Percentiles rank a stretch among this genome's conserved stretches.
These are phyloP conservation scores for Alternaria triticina DNA, from an alignment of 2,329 filamentous ascomycete species.

Conservation along the genomic window DNA sequence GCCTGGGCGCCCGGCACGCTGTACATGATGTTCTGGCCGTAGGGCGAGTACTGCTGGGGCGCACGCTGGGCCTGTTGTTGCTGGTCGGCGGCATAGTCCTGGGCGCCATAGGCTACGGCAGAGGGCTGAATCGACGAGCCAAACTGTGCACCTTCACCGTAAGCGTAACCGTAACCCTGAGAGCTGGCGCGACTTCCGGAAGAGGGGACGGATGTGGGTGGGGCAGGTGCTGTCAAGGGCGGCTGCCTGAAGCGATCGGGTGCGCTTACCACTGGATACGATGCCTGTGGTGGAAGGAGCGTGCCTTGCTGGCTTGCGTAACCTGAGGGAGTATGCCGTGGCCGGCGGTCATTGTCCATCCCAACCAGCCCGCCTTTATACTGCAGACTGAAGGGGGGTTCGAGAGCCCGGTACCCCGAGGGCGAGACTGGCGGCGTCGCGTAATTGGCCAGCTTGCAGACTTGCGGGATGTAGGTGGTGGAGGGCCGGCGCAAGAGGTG, in stretches of 20 bases:
- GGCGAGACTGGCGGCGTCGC: conserved; percentile 68
- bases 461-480: conserved; percentile 26
- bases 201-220: conserved; percentile 51
- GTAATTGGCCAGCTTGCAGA: conserved; percentile 70
- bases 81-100: conserved; percentile 66
- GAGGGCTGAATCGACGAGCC: conserved; percentile 59
- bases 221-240: conserved; percentile 51
- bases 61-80: conserved; percentile 65
- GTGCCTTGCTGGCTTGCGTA: conserved; percentile 61
- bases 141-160: conserved; percentile 62
- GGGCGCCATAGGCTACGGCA: conserved; percentile 65
- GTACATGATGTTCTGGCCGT: conserved; percentile 77
- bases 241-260: conserved; percentile 58
- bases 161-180: conserved; percentile 58
- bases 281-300: conserved; percentile 52
- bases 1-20: conserved; percentile 61
- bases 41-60: conserved; percentile 56
- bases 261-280: conserved; percentile 54
- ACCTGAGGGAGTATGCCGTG: conserved; percentile 75
- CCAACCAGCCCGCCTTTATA: conserved; percentile 62
- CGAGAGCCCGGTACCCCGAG: conserved; percentile 66
- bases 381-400: conserved; percentile 64
- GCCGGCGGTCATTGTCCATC: conserved; percentile 78
- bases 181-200: conserved; percentile 48
- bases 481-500: conserved; percentile 24